These are phyloP conservation scores for Paraurostyla sp. DNA, from an alignment of 73 alveolate species.

Conservation along the genomic window DNA sequence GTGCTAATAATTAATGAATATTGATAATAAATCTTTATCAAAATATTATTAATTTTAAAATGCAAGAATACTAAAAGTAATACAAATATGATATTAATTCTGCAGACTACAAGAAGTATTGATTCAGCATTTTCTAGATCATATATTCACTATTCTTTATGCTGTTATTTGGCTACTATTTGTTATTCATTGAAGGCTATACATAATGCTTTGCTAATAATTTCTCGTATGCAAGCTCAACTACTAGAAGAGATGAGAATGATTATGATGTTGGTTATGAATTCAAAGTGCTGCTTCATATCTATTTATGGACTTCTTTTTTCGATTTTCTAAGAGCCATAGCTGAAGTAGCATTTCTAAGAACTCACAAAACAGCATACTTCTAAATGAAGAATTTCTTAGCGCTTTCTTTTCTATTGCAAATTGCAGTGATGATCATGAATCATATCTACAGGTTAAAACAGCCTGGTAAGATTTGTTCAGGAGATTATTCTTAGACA, in stretches of 20 bases:
- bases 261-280: background rate
- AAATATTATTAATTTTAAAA: no score
- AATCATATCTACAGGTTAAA: background rate
- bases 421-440: background rate
- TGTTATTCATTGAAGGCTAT: no score
- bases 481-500: conserved; percentile 6
- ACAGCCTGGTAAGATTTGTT: background rate
- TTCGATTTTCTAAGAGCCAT: background rate
- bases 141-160: no score
- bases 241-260: no score
- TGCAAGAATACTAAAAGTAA: no score
- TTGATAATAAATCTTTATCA: background rate
- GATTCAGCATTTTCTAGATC: no score
- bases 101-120: no score
- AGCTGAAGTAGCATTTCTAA: background rate
- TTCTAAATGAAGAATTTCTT: background rate
- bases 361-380: no score
- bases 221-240: no score
- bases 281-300: background rate
- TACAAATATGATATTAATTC: no score
- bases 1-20: conserved; percentile 1
- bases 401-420: background rate
- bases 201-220: no score
- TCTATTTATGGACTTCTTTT: background rate
- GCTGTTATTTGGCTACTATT: no score